These are phyloP conservation scores for Amaranthus tricolor DNA, from an alignment of 179 eudicot species.

Conservation along the genomic window DNA sequence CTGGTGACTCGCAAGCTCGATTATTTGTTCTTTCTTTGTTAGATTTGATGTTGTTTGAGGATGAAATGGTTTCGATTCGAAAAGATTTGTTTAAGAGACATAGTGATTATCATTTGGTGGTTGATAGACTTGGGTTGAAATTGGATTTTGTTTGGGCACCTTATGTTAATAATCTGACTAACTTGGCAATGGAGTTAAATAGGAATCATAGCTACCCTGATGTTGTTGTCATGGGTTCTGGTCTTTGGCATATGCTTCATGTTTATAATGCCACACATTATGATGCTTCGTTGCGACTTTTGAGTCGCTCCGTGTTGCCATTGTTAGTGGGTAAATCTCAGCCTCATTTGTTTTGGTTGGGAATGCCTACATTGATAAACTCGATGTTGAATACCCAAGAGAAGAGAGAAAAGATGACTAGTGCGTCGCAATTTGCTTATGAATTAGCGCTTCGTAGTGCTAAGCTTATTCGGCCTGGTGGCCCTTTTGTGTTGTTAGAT, in stretches of 20 bases:
- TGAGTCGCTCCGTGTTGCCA: slow-evolving; percentile 46
- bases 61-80: slow-evolving; percentile 44
- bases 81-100: slow-evolving; percentile 85
- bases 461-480: slow-evolving; percentile 63
- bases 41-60: slow-evolving; percentile 54
- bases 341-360: slow-evolving; percentile 83
- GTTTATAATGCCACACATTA: slow-evolving; percentile 52
- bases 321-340: slow-evolving; percentile 39
- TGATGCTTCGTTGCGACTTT: slow-evolving; percentile 36
- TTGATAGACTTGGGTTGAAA: slow-evolving; percentile 70
- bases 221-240: slow-evolving; percentile 88
- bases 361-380: slow-evolving; percentile 74
- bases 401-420: slow-evolving; percentile 74
- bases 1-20: slow-evolving; percentile 85
- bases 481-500: slow-evolving; percentile 68
- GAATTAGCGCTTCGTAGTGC: slow-evolving; percentile 43
- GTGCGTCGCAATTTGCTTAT: slow-evolving; percentile 38
- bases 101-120: slow-evolving; percentile 62
- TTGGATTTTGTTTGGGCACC: slow-evolving; percentile 96
- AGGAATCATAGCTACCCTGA: slow-evolving; percentile 54
- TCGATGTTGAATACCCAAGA: slow-evolving; percentile 81
- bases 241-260: slow-evolving; percentile 93
- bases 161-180: slow-evolving; percentile 55
- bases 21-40: slow-evolving; percentile 63
- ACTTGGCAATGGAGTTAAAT: slow-evolving; percentile 34